Conservation (phyloP, 1,284 basidiomycete genomes). For the Coriolopsis trogii region DNA sequence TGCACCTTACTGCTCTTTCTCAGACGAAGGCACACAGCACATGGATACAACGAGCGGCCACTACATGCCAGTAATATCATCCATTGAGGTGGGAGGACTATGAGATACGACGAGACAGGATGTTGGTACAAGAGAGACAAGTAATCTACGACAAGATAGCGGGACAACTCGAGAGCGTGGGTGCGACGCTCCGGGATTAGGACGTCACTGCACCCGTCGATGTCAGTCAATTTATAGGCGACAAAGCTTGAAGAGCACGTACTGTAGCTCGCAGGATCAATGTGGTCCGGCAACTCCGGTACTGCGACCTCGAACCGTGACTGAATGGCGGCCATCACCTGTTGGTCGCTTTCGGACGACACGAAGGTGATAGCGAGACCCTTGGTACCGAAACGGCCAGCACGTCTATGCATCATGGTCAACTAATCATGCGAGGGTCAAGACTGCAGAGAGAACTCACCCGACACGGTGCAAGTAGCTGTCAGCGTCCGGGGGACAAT, state of each 20-base stretch:
- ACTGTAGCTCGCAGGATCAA: slow-evolving; percentile 90
- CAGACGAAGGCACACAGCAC: background rate
- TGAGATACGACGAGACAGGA: slow-evolving; percentile 10
- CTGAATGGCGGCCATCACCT: slow-evolving; percentile 92
- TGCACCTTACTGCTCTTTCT: background rate
- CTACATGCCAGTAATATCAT: slow-evolving; percentile 19
- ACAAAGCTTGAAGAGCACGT: slow-evolving; percentile 37
- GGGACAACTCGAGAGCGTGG: slow-evolving; percentile 15
- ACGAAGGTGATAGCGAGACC: slow-evolving; percentile 99
- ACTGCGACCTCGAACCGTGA: slow-evolving; percentile 93
- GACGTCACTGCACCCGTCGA: slow-evolving; percentile 40
- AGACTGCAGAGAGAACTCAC: slow-evolving; percentile 38
- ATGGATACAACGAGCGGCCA: background rate
- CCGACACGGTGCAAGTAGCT: slow-evolving; percentile 99
- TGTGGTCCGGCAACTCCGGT: slow-evolving; percentile 89
- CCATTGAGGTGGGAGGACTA: slow-evolving; percentile 19
- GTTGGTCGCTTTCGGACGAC: slow-evolving; percentile 88
- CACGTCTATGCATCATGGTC: slow-evolving; percentile 61
- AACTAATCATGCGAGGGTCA: background rate
- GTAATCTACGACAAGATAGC: slow-evolving; percentile 24
- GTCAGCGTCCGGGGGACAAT: slow-evolving; percentile 96
- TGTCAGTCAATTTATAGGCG: background rate
- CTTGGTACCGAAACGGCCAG: slow-evolving; percentile 99
- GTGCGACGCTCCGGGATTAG: slow-evolving; percentile 26
- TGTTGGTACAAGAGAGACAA: slow-evolving; percentile 24